Evolutionary conservation across 169 alveolate genomes (phyloP), one percentile per base, ranked within the genome.

Genomic region (Eimeria praecox): DNA sequence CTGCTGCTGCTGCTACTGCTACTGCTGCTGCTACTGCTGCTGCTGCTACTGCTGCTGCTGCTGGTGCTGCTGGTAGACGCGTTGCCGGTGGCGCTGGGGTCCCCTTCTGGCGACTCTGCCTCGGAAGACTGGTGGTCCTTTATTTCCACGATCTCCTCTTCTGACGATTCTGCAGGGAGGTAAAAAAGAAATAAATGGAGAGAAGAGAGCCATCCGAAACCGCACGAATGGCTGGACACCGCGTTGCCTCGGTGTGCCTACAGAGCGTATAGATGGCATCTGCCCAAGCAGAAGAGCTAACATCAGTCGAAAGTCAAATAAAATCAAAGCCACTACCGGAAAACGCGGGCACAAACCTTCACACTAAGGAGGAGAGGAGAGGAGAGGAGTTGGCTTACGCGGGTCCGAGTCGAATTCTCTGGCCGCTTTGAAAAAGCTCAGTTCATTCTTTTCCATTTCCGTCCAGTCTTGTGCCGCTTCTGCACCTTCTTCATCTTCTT

Each of bases 351-450:
- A 9, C 38, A 18, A 30, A 69, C 46, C 66, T 56, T 9, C 4
- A 56, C 24, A 18, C n/a, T 27, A 69, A 30, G 24, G 46, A 30
- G 12, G 46, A 69, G 44, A 12, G 80, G 42, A 24, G 22, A n/a
- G 1, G 42, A 35, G 46, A 40, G 42, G 56, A 12, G 10, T 56
- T 56, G 42, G 10, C 90, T 44, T 44, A 82, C 90, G 71, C 6
- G 90, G 90, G 33, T 82, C 90, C 3, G 90, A 82, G 90, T 82
- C 90, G 44, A 82, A 46, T 30, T 82, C 90, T 30, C 90, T 82
- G 90, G 90, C 90, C 9, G 90, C 90, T 46, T 62, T 82, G 46
- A 82, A 82, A 46, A 49, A 82, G 27, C 33, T 18, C 33, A 82
- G 90, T 82, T 82, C 90, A 62, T 82, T 44, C 40, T 49, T 82